Evolutionary conservation across 345 rosid species (phyloP).

Genomic region (Populus ilicifolia): DNA sequence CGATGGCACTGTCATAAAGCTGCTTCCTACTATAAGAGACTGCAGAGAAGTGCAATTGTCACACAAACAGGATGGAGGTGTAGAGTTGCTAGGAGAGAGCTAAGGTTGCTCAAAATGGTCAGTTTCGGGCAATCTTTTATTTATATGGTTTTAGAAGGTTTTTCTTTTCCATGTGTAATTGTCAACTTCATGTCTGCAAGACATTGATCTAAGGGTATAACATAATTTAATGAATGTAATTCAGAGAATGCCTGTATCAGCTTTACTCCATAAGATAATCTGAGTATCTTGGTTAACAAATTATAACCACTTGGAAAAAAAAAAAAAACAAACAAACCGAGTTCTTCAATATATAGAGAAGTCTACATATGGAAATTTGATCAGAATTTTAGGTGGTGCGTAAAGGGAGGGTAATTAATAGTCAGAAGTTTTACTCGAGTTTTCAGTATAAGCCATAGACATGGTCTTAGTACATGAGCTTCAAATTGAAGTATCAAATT

Average conservation of each 20-base stretch:
- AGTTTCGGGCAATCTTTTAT: constrained; percentile 12
- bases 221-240: neutral
- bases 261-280: neutral
- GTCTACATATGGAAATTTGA: neutral
- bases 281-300: neutral
- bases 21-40: constrained; percentile 52
- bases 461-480: neutral
- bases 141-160: neutral
- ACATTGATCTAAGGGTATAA: neutral
- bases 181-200: neutral
- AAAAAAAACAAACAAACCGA: neutral
- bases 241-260: neutral
- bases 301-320: neutral
- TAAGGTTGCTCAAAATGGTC: constrained; percentile 77
- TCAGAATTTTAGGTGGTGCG: neutral
- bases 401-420: neutral
- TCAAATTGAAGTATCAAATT: no score
- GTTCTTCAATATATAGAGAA: neutral
- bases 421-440: neutral
- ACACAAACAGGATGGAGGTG: constrained; percentile 83
- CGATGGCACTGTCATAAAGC: constrained; percentile 64
- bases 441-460: neutral
- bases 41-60: constrained; percentile 51
- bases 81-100: constrained; percentile 58
- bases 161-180: neutral